Evolutionary conservation across 495 filamentous ascomycete genomes (phyloP).

Genomic region (Penicillium samsonianum): DNA sequence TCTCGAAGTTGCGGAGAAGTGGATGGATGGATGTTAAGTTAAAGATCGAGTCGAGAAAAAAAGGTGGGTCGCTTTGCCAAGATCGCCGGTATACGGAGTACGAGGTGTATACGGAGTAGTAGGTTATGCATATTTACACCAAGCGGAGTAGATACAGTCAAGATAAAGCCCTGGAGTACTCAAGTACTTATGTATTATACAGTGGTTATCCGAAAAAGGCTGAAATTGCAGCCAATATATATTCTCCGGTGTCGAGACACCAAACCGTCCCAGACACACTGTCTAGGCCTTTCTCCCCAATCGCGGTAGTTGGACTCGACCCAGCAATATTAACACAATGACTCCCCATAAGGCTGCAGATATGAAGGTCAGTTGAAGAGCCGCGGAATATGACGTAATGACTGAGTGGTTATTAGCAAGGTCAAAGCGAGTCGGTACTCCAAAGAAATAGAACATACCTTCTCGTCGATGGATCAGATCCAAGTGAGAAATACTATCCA

Average conservation of each 20-base stretch:
- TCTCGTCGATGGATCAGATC: constrained; percentile 51
- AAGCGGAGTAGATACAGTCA: neutral
- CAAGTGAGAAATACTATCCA: constrained; percentile 50
- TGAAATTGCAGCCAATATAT: neutral
- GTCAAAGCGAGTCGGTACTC: neutral
- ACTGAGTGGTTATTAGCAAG: constrained; percentile 42
- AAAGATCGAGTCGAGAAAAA: neutral
- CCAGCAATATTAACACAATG: constrained; percentile 51
- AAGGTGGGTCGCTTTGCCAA: constrained; percentile 8
- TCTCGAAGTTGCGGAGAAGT: constrained; percentile 7
- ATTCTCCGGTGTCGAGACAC: neutral
- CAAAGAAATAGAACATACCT: constrained; percentile 38
- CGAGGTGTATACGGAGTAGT: neutral
- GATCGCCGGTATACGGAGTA: constrained; percentile 4
- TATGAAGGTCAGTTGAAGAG: constrained; percentile 57
- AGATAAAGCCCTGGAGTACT: neutral
- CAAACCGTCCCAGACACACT: neutral
- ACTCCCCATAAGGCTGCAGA: constrained; percentile 51
- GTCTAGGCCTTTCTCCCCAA: constrained; percentile 44
- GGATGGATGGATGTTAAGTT: constrained; percentile 7
- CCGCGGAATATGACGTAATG: constrained; percentile 57
- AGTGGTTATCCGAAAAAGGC: neutral
- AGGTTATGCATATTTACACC: neutral
- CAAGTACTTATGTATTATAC: too few relatives aligned
- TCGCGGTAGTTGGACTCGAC: constrained; percentile 55